These are phyloP conservation scores for Coemansia sp. DNA, from an alignment of 192 early-diverging fungal genomes.

Conservation along the genomic window DNA sequence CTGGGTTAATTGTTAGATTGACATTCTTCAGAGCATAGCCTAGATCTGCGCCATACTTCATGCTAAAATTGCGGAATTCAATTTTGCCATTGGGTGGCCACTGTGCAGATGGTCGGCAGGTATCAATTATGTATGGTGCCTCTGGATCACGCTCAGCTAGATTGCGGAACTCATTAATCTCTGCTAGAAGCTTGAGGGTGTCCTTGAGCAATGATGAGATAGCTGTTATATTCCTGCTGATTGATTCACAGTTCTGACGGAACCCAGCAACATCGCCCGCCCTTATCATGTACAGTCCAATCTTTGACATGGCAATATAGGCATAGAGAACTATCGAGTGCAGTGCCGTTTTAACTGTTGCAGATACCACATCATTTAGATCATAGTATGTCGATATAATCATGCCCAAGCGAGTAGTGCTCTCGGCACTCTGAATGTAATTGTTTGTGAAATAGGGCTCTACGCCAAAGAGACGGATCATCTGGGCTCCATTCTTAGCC, in stretches of 20 bases:
- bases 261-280: not conserved
- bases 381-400: not conserved
- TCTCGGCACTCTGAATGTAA: constrained; percentile 62
- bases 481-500: not conserved
- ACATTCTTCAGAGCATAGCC: constrained; percentile 40
- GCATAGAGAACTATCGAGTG: not conserved
- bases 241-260: not conserved
- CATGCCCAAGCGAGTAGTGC: constrained; percentile 48
- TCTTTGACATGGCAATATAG: not conserved
- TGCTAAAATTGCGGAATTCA: no score
- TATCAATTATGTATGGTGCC: no score
- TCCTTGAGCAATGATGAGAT: not conserved
- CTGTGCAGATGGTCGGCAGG: no score
- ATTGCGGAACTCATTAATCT: not conserved
- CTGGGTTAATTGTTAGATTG: constrained; percentile 52
- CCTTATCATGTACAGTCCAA: not conserved
- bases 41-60: constrained; percentile 18
- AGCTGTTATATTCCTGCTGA: not conserved
- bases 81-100: no score
- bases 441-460: constrained; percentile 59
- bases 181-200: not conserved
- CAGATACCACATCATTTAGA: not conserved
- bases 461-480: constrained; percentile 58
- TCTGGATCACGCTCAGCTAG: not conserved
- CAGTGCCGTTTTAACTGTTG: not conserved